phyloP scores from a whole-genome alignment of 2,329 filamentous ascomycete species.

The Hypocrella siamensis region DNA sequence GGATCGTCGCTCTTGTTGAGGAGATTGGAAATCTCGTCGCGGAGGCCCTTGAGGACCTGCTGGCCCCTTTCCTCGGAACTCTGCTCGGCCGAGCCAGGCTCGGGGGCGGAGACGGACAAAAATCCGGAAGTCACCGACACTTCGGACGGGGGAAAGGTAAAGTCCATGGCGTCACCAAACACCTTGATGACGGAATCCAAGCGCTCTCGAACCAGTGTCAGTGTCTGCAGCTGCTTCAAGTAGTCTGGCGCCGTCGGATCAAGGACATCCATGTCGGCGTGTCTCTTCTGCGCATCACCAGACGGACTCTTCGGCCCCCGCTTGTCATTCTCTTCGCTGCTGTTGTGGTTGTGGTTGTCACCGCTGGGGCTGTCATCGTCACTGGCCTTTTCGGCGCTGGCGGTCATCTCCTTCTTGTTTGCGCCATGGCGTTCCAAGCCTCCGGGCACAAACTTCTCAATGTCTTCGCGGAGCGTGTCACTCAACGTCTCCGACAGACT shows the following conservation, averaged over 20 bases:
- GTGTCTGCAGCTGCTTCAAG: constrained; percentile 64
- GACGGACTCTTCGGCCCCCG: no score
- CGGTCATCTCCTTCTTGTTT: constrained; percentile 7
- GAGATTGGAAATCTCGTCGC: constrained; percentile 55
- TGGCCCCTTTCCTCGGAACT: constrained; percentile 78
- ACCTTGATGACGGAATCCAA: constrained; percentile 79
- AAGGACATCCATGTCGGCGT: constrained; percentile 5
- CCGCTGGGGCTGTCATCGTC: constrained; percentile 10
- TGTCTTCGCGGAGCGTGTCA: constrained; percentile 55
- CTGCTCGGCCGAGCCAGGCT: constrained; percentile 45
- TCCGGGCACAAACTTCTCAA: constrained; percentile 53
- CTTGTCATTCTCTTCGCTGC: no score
- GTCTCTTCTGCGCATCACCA: constrained; percentile 3
- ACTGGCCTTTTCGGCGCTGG: constrained; percentile 5
- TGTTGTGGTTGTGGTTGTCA: no score
- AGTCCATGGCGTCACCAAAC: constrained; percentile 93
- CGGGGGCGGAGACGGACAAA: constrained; percentile 77
- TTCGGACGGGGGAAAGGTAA: constrained; percentile 80
- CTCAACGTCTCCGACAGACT: constrained; percentile 65
- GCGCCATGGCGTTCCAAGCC: constrained; percentile 21
- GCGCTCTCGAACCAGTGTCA: constrained; percentile 68
- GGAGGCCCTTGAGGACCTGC: constrained; percentile 55
- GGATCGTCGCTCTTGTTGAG: constrained; percentile 42
- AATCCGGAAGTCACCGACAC: constrained; percentile 72
- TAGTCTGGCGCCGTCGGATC: constrained; percentile 40